Evolutionary conservation across 2,329 filamentous ascomycete species (phyloP), one percentile per base, ranked within the genome.

Genomic region (Pseudogymnoascus sp.): DNA sequence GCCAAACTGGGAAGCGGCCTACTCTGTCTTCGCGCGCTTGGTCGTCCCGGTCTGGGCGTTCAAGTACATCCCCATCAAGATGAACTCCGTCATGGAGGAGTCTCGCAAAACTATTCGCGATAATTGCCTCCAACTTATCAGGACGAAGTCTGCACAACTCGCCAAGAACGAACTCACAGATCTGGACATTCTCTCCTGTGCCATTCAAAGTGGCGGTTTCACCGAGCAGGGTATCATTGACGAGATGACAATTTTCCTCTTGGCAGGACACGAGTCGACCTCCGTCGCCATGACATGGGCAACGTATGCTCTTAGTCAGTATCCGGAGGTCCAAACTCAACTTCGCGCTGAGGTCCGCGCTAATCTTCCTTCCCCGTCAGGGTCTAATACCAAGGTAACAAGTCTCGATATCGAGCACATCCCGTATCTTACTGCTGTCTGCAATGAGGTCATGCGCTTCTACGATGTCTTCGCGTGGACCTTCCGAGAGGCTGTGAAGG

Each of bases 171-270:
- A 81, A 63, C 73, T 74, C 22, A 75, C 74, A 1, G 85, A 86
- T 54, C 73, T 83, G 7, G 91, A 96, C 71, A 94, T 96, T 62
- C 78, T 96, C 30, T 90, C 88, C 1, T 87, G 93, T 0, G 90
- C 91, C 14, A 77, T 96, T 54, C 82, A 87, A 70, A 90, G 86
- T 38, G 89, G 88, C 57, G 84, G 79, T 6, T 94, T 95, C 74
- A 82, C 76, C 11, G 89, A 94, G 64, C 87, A 91, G 58, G 85
- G 90, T 63, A 82, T 96, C 14, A 83, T 92, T 37, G 88, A 94
- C 71, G 91, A 96, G 74, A 82, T 94, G 71, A 94, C 95, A 89
- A 94, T 90, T 0, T 94, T 95, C 76, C 82, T 95, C 4, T 88
- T 87, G 0, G 91, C 91, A 0, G 87, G 87, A 22, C 90, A 93